Base-by-base conservation (phyloP, 345 rosid genomes). In the Cardamine occulta region DNA sequence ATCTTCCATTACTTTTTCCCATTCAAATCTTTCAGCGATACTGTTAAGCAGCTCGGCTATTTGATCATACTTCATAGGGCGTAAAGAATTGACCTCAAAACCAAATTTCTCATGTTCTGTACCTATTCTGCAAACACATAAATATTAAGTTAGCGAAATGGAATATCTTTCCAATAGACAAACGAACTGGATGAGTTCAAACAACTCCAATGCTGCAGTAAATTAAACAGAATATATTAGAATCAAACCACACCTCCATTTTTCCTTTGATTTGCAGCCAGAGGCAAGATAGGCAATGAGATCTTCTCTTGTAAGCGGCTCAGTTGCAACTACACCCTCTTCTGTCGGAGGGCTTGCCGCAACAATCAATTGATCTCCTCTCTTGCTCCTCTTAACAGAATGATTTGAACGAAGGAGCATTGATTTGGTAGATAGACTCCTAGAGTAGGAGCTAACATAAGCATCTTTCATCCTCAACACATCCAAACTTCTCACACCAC, bases 71-170 rank as follows among this genome's bases (percentile, higher is more conserved):
- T 85, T 92, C 96, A 95, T 92, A 54, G 99, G 98, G 12, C 80
- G 85, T 66, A 90, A 64, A 37, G 90, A 88, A 79, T 83, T 85
- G 70, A 85, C 76, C 80, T 92, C 96, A 75, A 92, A 95, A 74
- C 99, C 99, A 84, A 95, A 95, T 79, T 95, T 95, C 90, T 95
- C 99, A 45, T 95, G 99, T 70, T 95, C 99, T 14, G 98, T 92
- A 52, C 99, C 99, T 83, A 95, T 95, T 82, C 99, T 95, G 96
- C 24, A 75, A 79, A 63, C 17, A 37, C 77, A 73, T 1, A 75
- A 75, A 47, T 17, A 48, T 64, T 53, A 70, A 48, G 81, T 83
- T 54, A 77, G 74, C 24, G 2, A 72, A 70, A 63, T 0, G 0
- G 37, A 47, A 64, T 14, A 63, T 34, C 1, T 24, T 4, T 48